phyloP scores from a whole-genome alignment of 768 basidiomycete genomes.

The Sarcomyxa edulis region DNA sequence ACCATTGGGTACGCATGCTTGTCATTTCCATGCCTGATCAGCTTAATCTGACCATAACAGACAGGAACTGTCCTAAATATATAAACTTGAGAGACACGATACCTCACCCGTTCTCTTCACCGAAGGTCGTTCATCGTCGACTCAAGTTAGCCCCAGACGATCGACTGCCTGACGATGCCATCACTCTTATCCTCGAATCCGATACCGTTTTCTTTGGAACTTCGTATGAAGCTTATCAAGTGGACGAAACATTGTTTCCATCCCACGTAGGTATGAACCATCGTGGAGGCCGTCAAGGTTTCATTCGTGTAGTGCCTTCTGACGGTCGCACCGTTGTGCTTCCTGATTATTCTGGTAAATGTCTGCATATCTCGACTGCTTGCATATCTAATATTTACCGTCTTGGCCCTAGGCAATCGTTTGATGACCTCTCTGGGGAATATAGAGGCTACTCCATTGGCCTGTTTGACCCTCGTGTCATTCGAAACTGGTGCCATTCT shows the following conservation, averaged over 20 bases:
- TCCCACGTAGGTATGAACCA: constrained; percentile 63
- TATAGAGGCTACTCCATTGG: constrained; percentile 49
- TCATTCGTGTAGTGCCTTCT: constrained; percentile 50
- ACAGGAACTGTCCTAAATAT: constrained; percentile 67
- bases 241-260: constrained; percentile 36
- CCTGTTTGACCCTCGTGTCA: constrained; percentile 51
- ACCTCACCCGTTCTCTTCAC: constrained; percentile 33
- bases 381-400: not conserved
- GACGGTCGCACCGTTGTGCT: constrained; percentile 51
- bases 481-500: constrained; percentile 52
- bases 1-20: constrained; percentile 48
- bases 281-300: constrained; percentile 58
- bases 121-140: constrained; percentile 29
- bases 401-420: constrained; percentile 41
- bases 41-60: not conserved
- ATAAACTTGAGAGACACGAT: constrained; percentile 51
- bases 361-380: not conserved
- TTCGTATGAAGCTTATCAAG: constrained; percentile 33
- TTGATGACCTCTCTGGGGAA: constrained; percentile 63
- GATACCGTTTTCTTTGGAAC: constrained; percentile 58
- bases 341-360: constrained; percentile 56
- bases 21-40: not conserved
- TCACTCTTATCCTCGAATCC: constrained; percentile 39
- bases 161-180: constrained; percentile 42
- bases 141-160: constrained; percentile 26